Base-by-base conservation (phyloP, 2,329 filamentous ascomycete genomes). In the Penicillium sp. region DNA sequence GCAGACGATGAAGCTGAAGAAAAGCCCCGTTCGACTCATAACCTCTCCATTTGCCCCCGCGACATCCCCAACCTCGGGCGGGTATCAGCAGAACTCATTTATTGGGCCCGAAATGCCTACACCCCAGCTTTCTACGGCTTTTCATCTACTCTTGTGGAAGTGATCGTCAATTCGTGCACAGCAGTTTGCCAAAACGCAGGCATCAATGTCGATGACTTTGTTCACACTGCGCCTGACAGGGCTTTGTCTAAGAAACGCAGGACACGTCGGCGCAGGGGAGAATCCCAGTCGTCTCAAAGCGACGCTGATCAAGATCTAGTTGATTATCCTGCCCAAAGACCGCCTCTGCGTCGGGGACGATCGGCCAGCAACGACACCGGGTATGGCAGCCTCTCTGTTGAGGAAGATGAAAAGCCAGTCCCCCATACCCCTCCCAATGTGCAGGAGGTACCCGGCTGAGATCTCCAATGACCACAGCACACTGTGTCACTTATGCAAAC, bases 101-200 rank as follows among this genome's bases (percentile, higher is more conserved):
- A 77, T 59, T 78, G 76, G 76, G 73, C 75, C n/a, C 73, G 73
- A 15, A 73, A 78, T 56, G 75, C 76, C 10, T 78, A 78, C 58
- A 77, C 77, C 49, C 76, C 76, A 1, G 68, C 75, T 8, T 77
- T 76, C 47, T 78, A 77, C 25, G 75, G 76, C 0, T 73, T 78
- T 33, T 76, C 75, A 0, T 62, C 70, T 6, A 65, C 64, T 4
- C 70, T 76, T 13, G 69, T 75, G 9, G 70, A 76, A 7, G 68
- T 74, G 0, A 73, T 77, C 25, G 74, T 77, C 38, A 67, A 71
- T 2, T 75, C 75, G 33, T 78, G 75, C 59, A 70, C 69, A 5
- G 62, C 67, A 3, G 56, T 75, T 2, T 78, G 76, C 56, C 60
- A 67, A 15, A 68, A 69, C 38, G 71, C 71, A 8, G 75, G 75